Conservation (phyloP, 1,284 basidiomycete genomes). For the Ganoderma lingzhi region DNA sequence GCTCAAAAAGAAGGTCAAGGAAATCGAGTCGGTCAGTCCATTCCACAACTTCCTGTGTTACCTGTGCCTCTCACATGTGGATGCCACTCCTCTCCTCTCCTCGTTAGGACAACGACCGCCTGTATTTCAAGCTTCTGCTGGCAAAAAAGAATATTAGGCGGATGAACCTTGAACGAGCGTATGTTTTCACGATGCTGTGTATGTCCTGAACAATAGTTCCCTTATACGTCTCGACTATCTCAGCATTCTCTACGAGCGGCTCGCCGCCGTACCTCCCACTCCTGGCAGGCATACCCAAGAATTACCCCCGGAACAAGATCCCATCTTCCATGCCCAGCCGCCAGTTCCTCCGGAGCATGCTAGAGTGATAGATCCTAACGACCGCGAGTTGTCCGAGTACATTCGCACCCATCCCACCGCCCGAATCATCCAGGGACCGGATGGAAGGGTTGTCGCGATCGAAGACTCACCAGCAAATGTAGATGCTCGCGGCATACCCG, state of each 20-base stretch:
- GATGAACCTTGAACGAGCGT: conserved; percentile 91
- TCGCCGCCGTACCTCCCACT: conserved; percentile 65
- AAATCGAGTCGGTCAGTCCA: conserved; percentile 80
- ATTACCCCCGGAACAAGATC: conserved; percentile 39
- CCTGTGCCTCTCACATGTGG: conserved; percentile 19
- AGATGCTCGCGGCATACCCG: conserved; percentile 37
- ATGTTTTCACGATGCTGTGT: conserved; percentile 48
- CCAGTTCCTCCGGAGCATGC: conserved; percentile 45
- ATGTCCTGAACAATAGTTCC: conserved; percentile 19
- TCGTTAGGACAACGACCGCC: conserved; percentile 85
- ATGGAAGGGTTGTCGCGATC: conserved; percentile 55
- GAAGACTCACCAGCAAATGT: conserved; percentile 53
- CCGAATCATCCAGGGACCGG: conserved; percentile 52
- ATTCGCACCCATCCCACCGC: conserved; percentile 52
- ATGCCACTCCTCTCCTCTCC: conserved; percentile 22
- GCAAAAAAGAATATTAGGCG: conserved; percentile 89
- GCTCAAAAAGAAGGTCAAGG: conserved; percentile 87
- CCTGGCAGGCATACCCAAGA: conserved; percentile 49
- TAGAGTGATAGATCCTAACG: conserved; percentile 45
- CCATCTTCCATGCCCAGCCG: conserved; percentile 38
- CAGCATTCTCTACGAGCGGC: conserved; percentile 82
- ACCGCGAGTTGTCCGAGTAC: conserved; percentile 55
- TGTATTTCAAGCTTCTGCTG: conserved; percentile 82
- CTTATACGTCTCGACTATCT: conserved; percentile 22
- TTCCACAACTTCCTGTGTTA: conserved; percentile 11